phyloP scores from a whole-genome alignment of 192 early-diverging fungal genomes.

The Backusella australiensis region DNA sequence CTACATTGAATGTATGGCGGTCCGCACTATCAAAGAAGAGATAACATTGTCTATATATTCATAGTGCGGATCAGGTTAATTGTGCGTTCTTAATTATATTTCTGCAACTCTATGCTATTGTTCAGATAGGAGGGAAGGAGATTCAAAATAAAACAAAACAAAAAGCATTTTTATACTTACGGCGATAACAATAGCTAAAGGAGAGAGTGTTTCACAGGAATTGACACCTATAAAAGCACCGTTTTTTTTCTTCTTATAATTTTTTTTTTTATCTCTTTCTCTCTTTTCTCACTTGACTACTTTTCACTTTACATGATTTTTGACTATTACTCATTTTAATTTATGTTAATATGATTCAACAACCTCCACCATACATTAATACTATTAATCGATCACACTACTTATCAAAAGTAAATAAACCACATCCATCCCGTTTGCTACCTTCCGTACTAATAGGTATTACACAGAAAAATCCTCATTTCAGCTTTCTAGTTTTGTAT shows the following conservation, averaged over 20 bases:
- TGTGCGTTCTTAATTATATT: not conserved
- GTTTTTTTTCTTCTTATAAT: not conserved
- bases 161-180: not conserved
- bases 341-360: slow-evolving; percentile 7
- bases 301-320: not conserved
- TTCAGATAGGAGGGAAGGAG: not conserved
- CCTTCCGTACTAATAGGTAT: slow-evolving; percentile 24
- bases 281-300: not conserved
- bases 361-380: not conserved
- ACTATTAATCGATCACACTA: not conserved
- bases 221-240: not conserved
- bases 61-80: not conserved
- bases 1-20: not conserved
- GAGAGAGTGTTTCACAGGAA: not conserved
- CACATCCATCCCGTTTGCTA: not conserved
- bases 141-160: not conserved
- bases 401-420: not conserved
- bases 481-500: not conserved
- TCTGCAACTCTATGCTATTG: not conserved
- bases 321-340: not conserved
- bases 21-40: not conserved
- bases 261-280: not conserved
- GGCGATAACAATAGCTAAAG: slow-evolving; percentile 1
- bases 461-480: not conserved
- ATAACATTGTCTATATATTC: not conserved